These are phyloP conservation scores for Erigeron canadensis DNA, from an alignment of 129 eudicot genomes.

Conservation along the genomic window DNA sequence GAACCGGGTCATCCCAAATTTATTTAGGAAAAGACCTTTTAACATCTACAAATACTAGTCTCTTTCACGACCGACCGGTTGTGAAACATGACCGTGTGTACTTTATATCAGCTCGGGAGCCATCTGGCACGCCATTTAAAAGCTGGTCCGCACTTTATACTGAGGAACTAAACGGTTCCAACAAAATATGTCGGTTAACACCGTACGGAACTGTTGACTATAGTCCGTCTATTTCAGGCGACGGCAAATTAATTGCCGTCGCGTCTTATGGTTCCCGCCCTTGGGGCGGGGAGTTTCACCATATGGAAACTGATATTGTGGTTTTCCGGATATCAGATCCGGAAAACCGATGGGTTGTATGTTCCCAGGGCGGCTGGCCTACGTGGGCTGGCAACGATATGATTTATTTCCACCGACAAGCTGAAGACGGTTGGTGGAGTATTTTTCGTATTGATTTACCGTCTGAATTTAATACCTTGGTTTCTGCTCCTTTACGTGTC, in stretches of 20 bases:
- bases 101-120: slow-evolving; percentile 67
- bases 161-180: slow-evolving; percentile 4
- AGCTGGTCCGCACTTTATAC: slow-evolving; percentile 82
- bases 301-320: slow-evolving; percentile 59
- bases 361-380: slow-evolving; percentile 84
- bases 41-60: slow-evolving; percentile 37
- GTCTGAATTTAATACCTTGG: slow-evolving; percentile 13
- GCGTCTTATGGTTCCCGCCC: slow-evolving; percentile 61
- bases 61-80: slow-evolving; percentile 76
- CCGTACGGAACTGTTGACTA: slow-evolving; percentile 58
- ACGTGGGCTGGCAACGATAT: slow-evolving; percentile 64
- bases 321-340: slow-evolving; percentile 55
- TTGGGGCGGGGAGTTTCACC: slow-evolving; percentile 77
- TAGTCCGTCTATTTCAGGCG: slow-evolving; percentile 64
- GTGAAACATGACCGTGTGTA: slow-evolving; percentile 33
- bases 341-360: slow-evolving; percentile 27
- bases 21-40: slow-evolving; percentile 32
- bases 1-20: slow-evolving; percentile 56
- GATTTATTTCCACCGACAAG: slow-evolving; percentile 70
- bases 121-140: slow-evolving; percentile 40
- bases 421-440: slow-evolving; percentile 96
- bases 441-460: slow-evolving; percentile 48
- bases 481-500: slow-evolving; percentile 46
- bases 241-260: slow-evolving; percentile 60
- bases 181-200: slow-evolving; percentile 40